Evolutionary conservation across 805 yeast species (phyloP).

Genomic region (Wickerhamomyces canadensis): DNA sequence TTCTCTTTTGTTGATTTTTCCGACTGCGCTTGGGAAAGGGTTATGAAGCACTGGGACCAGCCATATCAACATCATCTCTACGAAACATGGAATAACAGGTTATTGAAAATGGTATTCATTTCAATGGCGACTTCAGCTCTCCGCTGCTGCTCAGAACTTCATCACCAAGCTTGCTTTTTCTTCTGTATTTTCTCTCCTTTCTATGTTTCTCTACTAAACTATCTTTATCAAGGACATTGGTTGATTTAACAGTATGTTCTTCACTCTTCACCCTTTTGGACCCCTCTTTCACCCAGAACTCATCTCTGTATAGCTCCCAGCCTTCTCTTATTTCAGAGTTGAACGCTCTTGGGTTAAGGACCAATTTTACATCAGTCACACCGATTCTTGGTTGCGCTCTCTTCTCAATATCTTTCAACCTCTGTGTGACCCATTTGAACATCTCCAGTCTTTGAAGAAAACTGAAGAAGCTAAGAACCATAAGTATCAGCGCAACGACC

Average conservation of each 20-base stretch:
- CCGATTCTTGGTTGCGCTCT: conserved; percentile 62
- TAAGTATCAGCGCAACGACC: conserved; percentile 14
- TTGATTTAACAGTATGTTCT: conserved; percentile 4
- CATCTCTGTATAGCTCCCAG: conserved; percentile 92
- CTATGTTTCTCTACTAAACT: conserved; percentile 32
- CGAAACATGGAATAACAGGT: too few relatives aligned
- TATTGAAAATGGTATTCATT: background rate
- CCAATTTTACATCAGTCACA: conserved; percentile 71
- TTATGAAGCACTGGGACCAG: too few relatives aligned
- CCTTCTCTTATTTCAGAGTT: conserved; percentile 81
- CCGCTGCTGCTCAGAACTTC: conserved; percentile 2
- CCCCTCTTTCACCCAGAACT: conserved; percentile 87
- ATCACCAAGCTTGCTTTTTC: conserved; percentile 23
- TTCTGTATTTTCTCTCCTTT: conserved; percentile 35
- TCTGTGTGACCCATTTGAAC: conserved; percentile 7
- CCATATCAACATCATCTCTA: too few relatives aligned
- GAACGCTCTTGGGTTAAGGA: conserved; percentile 76
- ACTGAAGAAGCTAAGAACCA: conserved; percentile 4
- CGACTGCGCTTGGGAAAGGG: too few relatives aligned
- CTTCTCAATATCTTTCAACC: conserved; percentile 21
- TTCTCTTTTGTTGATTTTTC: background rate
- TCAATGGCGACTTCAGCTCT: background rate
- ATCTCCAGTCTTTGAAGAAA: conserved; percentile 9
- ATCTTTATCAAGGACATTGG: conserved; percentile 22
- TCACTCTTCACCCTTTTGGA: conserved; percentile 41